Evolutionary conservation across 345 rosid genomes (phyloP).

Genomic region (Ceriops zippeliana): DNA sequence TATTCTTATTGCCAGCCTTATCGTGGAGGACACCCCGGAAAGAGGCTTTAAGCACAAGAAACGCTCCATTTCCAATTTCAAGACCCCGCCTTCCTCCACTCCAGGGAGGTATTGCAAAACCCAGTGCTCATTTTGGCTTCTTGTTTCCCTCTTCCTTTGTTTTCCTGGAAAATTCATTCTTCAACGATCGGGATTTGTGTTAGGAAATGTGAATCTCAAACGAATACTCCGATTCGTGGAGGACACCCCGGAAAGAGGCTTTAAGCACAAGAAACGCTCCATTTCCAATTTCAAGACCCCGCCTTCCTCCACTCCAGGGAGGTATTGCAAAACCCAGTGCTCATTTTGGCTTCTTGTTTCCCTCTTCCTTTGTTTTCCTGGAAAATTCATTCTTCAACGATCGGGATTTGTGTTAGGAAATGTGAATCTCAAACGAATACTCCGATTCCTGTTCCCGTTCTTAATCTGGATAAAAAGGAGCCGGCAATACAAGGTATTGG

Average conservation of each 20-base stretch:
- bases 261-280: conserved; percentile 56
- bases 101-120: conserved; percentile 56
- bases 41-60: conserved; percentile 51
- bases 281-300: conserved; percentile 56
- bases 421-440: conserved; percentile 45
- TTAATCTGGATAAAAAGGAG: conserved; percentile 52
- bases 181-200: background rate
- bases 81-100: conserved; percentile 57
- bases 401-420: conserved; percentile 33
- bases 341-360: background rate
- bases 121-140: background rate
- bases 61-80: conserved; percentile 47
- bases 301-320: conserved; percentile 59
- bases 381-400: too few species aligned
- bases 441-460: conserved; percentile 33
- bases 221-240: conserved; percentile 18
- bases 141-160: background rate
- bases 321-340: conserved; percentile 30
- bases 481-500: conserved; percentile 23
- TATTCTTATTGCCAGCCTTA: conserved; percentile 60
- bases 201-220: conserved; percentile 61
- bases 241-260: conserved; percentile 69
- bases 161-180: too few species aligned
- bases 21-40: conserved; percentile 89
- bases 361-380: background rate